phyloP scores from a whole-genome alignment of 2,329 filamentous ascomycete species.

The Tolypocladium guangdongense region DNA sequence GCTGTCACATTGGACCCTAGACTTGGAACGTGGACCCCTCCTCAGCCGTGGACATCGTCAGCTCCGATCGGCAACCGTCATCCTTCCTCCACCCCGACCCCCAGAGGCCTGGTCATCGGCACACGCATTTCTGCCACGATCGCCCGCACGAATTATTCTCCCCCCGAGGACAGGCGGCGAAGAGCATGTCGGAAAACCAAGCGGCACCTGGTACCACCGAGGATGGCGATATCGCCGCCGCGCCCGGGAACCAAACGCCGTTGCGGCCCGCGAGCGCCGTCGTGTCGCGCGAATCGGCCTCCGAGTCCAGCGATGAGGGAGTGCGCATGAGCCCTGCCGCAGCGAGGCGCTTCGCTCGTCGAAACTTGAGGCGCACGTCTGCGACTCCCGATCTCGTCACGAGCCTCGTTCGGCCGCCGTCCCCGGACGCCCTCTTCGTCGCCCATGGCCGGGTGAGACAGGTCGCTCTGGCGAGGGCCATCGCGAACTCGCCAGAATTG shows the following conservation, averaged over 20 bases:
- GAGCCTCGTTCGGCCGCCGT: slow-evolving; percentile 26
- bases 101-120: not conserved
- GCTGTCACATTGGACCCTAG: not conserved
- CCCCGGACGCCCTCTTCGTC: slow-evolving; percentile 23
- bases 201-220: not conserved
- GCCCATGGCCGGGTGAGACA: slow-evolving; percentile 13
- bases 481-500: slow-evolving; percentile 1
- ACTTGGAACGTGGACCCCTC: not conserved
- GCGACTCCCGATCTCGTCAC: slow-evolving; percentile 29
- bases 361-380: slow-evolving; percentile 21
- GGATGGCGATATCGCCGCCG: not conserved
- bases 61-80: not conserved
- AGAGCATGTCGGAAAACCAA: not conserved
- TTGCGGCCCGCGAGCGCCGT: not conserved
- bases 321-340: slow-evolving; percentile 22
- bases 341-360: slow-evolving; percentile 23
- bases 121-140: not conserved
- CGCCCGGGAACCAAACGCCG: not conserved
- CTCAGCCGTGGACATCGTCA: not conserved
- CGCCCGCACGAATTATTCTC: not conserved
- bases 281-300: slow-evolving; percentile 10
- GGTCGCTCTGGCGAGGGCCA: slow-evolving; percentile 6
- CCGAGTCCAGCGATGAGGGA: slow-evolving; percentile 26
- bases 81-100: not conserved
- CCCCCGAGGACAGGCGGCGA: not conserved